A percentile compares a stretch with the other conserved stretches of the same genome.
phyloP scores from a whole-genome alignment of 2,329 filamentous ascomycete species.

The Talaromyces sp. region DNA sequence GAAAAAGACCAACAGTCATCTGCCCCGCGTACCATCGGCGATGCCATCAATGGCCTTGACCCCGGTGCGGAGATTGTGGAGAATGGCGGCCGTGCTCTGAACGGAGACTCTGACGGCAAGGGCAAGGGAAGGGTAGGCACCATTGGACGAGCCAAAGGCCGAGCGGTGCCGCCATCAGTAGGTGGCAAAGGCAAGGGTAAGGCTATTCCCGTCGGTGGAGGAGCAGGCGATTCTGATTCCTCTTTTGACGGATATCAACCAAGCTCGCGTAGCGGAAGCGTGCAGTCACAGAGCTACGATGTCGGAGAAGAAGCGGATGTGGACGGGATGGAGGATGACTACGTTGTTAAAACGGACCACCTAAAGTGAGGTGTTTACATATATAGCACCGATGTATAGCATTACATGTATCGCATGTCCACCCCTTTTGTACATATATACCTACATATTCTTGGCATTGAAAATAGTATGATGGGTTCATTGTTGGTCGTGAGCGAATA shows the following conservation, averaged over 20 bases:
- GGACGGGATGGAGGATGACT: slow-evolving; percentile 26
- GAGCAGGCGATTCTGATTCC: slow-evolving; percentile 29
- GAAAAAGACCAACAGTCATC: slow-evolving; percentile 26
- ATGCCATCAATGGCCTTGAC: slow-evolving; percentile 33
- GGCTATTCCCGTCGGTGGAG: slow-evolving; percentile 23
- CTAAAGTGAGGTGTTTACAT: slow-evolving; percentile 15
- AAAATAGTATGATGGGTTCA: neutral
- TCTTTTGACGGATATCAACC: slow-evolving; percentile 17
- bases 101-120: slow-evolving; percentile 19
- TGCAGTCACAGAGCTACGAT: slow-evolving; percentile 17
- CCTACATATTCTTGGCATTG: neutral
- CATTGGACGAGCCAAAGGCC: slow-evolving; percentile 24
- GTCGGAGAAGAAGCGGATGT: slow-evolving; percentile 23
- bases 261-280: slow-evolving; percentile 9
- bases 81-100: slow-evolving; percentile 17
- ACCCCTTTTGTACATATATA: slow-evolving; percentile 2
- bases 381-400: slow-evolving; percentile 1
- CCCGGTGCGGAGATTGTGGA: slow-evolving; percentile 19
- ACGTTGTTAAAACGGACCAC: slow-evolving; percentile 36
- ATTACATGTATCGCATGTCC: neutral
- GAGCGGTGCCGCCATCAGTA: slow-evolving; percentile 10
- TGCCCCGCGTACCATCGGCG: slow-evolving; percentile 31
- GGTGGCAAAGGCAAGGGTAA: slow-evolving; percentile 36
- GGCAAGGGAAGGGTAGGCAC: slow-evolving; percentile 24
- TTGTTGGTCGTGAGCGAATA: too few relatives aligned